Percentiles rank a stretch among this genome's conserved stretches.
Conservation (phyloP, 495 filamentous ascomycete species). For the Lepraria neglecta region DNA sequence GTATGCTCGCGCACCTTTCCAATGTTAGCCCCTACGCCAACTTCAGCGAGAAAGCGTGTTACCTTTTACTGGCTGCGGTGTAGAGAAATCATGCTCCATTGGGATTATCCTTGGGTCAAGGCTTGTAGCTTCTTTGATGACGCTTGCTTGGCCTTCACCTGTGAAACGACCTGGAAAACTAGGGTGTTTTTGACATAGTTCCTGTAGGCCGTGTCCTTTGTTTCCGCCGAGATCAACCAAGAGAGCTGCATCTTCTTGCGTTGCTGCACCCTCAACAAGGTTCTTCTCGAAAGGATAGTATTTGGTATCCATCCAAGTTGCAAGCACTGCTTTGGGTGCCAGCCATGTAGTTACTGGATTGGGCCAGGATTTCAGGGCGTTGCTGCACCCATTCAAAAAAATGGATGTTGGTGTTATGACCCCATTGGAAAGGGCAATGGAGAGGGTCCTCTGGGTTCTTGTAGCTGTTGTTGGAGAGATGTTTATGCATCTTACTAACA, state of each 20-base stretch:
- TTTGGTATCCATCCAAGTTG: slow-evolving; percentile 42
- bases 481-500: slow-evolving; percentile 31
- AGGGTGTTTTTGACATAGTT: slow-evolving; percentile 36
- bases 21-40: background rate
- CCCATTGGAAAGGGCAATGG: slow-evolving; percentile 34
- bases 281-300: slow-evolving; percentile 44
- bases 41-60: background rate
- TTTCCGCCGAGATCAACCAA: slow-evolving; percentile 53
- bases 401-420: slow-evolving; percentile 27
- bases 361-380: slow-evolving; percentile 15
- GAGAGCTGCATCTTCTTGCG: slow-evolving; percentile 28
- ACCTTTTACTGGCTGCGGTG: slow-evolving; percentile 41
- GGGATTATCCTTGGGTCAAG: slow-evolving; percentile 25
- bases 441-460: slow-evolving; percentile 27
- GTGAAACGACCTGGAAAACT: slow-evolving; percentile 39
- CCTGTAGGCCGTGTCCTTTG: slow-evolving; percentile 44
- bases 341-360: slow-evolving; percentile 36
- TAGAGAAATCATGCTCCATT: slow-evolving; percentile 47
- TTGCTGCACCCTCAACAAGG: slow-evolving; percentile 6
- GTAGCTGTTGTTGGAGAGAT: slow-evolving; percentile 31
- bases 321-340: slow-evolving; percentile 41
- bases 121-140: slow-evolving; percentile 31
- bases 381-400: slow-evolving; percentile 30
- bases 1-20: slow-evolving; percentile 40
- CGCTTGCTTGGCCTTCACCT: slow-evolving; percentile 43